Conservation (phyloP, 176 grass and related monocot species). For the Areca catechu region DNA sequence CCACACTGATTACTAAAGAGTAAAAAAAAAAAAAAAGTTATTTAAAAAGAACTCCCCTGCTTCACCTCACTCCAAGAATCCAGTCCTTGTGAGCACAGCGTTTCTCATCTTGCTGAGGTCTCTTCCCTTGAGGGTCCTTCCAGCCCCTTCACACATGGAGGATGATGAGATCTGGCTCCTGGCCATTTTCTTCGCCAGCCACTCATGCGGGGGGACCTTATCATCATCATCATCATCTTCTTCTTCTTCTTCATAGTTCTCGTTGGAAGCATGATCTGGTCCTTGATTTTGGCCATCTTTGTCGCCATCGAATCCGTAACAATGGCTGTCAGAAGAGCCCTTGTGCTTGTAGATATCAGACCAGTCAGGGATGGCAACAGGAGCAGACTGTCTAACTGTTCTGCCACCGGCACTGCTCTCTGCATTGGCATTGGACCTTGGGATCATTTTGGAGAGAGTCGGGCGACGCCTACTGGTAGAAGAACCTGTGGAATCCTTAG, state of each 20-base stretch:
- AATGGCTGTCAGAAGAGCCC: too few relatives aligned
- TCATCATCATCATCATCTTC: conserved; percentile 13
- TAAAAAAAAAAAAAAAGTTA: too few relatives aligned
- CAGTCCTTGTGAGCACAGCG: conserved; percentile 52
- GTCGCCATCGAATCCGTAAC: not conserved
- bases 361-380: conserved; percentile 44
- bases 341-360: conserved; percentile 28
- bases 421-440: not conserved
- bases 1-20: too few relatives aligned
- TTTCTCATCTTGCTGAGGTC: conserved; percentile 48
- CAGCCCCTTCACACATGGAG: conserved; percentile 46
- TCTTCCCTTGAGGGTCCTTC: conserved; percentile 49
- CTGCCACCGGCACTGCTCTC: not conserved
- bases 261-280: not conserved
- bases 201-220: conserved; percentile 37
- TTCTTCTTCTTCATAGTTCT: conserved; percentile 9
- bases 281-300: not conserved
- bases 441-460: conserved; percentile 14
- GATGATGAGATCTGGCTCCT: conserved; percentile 40
- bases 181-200: conserved; percentile 48
- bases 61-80: conserved; percentile 28
- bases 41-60: too few relatives aligned
- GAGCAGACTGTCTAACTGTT: conserved; percentile 16
- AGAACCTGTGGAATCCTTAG: conserved; percentile 10
- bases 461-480: not conserved